Conservation (phyloP, 257 asterid genomes). For the Petrea volubilis region DNA sequence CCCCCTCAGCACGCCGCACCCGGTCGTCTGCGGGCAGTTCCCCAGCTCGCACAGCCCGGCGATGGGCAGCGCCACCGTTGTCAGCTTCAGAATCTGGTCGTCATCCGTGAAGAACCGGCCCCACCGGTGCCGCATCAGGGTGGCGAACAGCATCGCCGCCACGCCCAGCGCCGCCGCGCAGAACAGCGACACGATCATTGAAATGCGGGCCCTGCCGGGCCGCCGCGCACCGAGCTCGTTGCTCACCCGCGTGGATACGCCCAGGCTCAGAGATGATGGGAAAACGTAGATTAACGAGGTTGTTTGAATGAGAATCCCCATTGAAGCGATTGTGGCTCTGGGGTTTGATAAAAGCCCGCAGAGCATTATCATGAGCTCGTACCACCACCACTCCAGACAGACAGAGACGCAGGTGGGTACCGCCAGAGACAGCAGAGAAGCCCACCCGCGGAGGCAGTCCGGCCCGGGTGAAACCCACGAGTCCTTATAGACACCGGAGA, state of each 20-base stretch:
- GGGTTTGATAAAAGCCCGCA: conserved; percentile 78
- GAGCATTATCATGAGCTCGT: conserved; percentile 82
- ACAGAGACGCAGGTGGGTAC: conserved; percentile 87
- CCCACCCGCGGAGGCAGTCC: conserved; percentile 80
- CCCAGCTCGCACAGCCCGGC: conserved; percentile 94
- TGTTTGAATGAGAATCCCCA: conserved; percentile 90
- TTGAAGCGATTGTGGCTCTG: conserved; percentile 74
- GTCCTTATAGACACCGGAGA: conserved; percentile 62
- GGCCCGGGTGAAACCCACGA: conserved; percentile 73
- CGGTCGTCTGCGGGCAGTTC: conserved; percentile 94
- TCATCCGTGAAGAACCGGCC: conserved; percentile 71
- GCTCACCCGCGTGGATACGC: conserved; percentile 79
- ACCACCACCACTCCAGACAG: conserved; percentile 99
- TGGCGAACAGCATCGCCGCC: conserved; percentile 65
- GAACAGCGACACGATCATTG: conserved; percentile 56
- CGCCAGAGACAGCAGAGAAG: conserved; percentile 55
- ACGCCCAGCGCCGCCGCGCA: conserved; percentile 62
- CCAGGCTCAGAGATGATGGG: conserved; percentile 79
- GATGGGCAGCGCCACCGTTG: conserved; percentile 77
- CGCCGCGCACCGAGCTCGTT: conserved; percentile 78
- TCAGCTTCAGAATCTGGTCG: conserved; percentile 63
- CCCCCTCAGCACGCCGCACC: conserved; percentile 87
- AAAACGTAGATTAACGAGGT: conserved; percentile 86
- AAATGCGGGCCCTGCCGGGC: conserved; percentile 61
- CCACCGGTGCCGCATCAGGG: conserved; percentile 67